phyloP scores from a whole-genome alignment of 2,329 filamentous ascomycete species.

The Bisporella sp. region DNA sequence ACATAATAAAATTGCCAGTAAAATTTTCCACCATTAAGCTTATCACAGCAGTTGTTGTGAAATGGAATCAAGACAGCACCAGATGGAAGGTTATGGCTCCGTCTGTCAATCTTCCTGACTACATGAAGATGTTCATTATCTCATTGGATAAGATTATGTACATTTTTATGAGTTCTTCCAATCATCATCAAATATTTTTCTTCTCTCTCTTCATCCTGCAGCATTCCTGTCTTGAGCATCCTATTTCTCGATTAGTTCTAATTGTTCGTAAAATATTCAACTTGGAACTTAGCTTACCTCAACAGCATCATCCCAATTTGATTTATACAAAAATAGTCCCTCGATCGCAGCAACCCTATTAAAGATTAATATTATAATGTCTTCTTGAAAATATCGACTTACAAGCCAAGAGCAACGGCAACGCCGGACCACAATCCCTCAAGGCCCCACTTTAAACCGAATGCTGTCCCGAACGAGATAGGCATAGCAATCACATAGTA shows the following conservation, averaged over 20 bases:
- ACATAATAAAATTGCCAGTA: too few relatives aligned
- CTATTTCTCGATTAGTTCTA: too few relatives aligned
- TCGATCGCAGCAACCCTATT: conserved; percentile 44
- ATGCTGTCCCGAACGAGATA: conserved; percentile 70
- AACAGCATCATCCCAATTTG: conserved; percentile 51
- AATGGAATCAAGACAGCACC: too few relatives aligned
- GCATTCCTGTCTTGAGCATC: conserved; percentile 51
- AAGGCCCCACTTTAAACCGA: conserved; percentile 70
- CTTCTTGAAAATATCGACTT: conserved; percentile 4
- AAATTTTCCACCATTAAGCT: too few relatives aligned
- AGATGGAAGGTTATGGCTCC: too few relatives aligned
- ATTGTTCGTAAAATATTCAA: too few relatives aligned
- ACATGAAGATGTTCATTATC: too few relatives aligned
- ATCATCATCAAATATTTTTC: too few relatives aligned
- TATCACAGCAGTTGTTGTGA: too few relatives aligned
- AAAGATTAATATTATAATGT: conserved; percentile 31
- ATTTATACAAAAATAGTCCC: conserved; percentile 45
- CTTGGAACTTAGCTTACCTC: conserved; percentile 24
- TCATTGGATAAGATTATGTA: too few relatives aligned
- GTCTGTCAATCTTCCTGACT: too few relatives aligned
- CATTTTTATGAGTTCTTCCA: too few relatives aligned
- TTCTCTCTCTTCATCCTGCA: conserved; percentile 11
- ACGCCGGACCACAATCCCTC: conserved; percentile 77
- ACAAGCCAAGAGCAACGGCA: conserved; percentile 48
- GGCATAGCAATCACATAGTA: conserved; percentile 87